Conservation (phyloP, 768 basidiomycete genomes). For the Russula foetens region DNA sequence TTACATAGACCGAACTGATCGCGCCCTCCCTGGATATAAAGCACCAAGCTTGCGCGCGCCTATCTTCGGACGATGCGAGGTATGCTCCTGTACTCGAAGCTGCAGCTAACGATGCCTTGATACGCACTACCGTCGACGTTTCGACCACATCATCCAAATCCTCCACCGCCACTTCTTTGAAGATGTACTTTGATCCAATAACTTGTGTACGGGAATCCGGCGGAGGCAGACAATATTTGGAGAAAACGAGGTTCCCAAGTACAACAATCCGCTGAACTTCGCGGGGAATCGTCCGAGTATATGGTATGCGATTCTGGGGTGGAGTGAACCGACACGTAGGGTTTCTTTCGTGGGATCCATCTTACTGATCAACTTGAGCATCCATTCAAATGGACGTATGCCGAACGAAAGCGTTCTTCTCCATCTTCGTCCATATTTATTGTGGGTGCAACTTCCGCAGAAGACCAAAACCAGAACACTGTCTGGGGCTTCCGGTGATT, state of each 20-base stretch:
- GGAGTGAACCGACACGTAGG: neutral
- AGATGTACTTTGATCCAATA: neutral
- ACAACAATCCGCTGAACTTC: no score
- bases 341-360: neutral
- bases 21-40: conserved; percentile 5
- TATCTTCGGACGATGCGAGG: neutral
- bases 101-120: neutral
- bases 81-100: conserved; percentile 5
- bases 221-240: neutral
- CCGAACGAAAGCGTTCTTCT: neutral
- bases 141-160: neutral
- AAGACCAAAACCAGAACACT: neutral
- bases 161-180: neutral
- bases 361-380: neutral
- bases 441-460: neutral
- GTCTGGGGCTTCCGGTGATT: neutral
- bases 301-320: neutral
- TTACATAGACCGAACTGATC: conserved; percentile 9
- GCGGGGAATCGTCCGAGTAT: no score
- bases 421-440: neutral
- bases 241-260: neutral
- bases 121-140: neutral
- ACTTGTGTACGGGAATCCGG: neutral
- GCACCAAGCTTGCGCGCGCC: conserved; percentile 6
- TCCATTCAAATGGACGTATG: neutral